These are phyloP conservation scores for Ceraceosorus guamensis DNA, from an alignment of 1,284 basidiomycete genomes.

Conservation along the genomic window DNA sequence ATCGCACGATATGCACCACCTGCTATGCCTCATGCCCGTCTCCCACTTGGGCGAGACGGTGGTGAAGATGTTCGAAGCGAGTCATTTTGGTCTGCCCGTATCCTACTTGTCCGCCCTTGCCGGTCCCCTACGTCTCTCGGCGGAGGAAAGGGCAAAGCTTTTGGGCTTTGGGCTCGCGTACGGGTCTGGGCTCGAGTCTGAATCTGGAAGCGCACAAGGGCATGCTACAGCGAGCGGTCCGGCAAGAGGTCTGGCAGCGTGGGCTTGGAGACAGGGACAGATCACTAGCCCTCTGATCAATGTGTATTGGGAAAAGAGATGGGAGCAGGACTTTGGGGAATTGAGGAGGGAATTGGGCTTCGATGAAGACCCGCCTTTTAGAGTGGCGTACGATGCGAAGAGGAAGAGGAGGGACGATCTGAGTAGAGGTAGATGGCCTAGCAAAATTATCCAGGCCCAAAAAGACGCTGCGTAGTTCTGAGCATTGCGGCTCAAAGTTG, in stretches of 20 bases:
- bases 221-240: not conserved
- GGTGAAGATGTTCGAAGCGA: constrained; percentile 89
- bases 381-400: constrained; percentile 28
- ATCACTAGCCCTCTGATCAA: constrained; percentile 59
- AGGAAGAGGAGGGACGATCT: constrained; percentile 7
- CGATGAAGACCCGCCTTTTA: constrained; percentile 27
- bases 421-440: constrained; percentile 36
- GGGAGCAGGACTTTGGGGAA: constrained; percentile 73
- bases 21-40: constrained; percentile 77
- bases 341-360: constrained; percentile 76
- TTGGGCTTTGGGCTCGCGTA: constrained; percentile 1
- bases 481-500: too few relatives aligned
- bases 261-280: constrained; percentile 9
- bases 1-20: constrained; percentile 90
- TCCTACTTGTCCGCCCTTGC: constrained; percentile 72
- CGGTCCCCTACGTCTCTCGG: constrained; percentile 52
- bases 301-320: constrained; percentile 92
- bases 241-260: constrained; percentile 1
- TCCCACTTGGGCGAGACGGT: constrained; percentile 87
- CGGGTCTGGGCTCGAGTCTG: too few relatives aligned
- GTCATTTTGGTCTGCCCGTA: constrained; percentile 85
- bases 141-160: constrained; percentile 6
- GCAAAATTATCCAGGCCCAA: constrained; percentile 25
- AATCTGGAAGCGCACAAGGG: too few relatives aligned
- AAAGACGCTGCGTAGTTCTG: too few relatives aligned